Percentiles rank a stretch among this genome's conserved stretches.
phyloP scores from a whole-genome alignment of 257 asterid species.

The Cynanchum wilfordii region DNA sequence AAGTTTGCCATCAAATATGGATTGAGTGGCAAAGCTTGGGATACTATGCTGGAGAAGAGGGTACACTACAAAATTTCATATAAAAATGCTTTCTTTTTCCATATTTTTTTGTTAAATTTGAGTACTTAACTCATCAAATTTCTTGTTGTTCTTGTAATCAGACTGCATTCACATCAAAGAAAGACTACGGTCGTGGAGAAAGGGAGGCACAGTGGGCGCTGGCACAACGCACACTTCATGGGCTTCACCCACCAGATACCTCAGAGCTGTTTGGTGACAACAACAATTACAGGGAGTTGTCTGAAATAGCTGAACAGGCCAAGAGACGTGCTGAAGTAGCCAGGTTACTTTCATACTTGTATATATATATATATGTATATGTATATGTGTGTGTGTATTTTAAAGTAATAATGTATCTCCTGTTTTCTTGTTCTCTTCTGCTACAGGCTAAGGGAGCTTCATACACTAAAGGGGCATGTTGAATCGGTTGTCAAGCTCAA shows the following conservation, averaged over 20 bases:
- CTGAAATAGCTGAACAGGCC: constrained; percentile 59
- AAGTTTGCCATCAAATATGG: constrained; percentile 38
- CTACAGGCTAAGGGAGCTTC: constrained; percentile 46
- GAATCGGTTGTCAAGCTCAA: constrained; percentile 49
- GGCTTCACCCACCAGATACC: constrained; percentile 41
- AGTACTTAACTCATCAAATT: background rate
- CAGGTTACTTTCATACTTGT: constrained; percentile 22
- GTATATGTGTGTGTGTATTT: background rate
- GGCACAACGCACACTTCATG: constrained; percentile 52
- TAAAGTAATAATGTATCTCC: background rate
- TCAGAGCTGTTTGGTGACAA: constrained; percentile 31
- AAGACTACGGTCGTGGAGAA: constrained; percentile 51
- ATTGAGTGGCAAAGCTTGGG: constrained; percentile 47
- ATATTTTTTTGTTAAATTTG: too few relatives aligned
- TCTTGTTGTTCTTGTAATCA: background rate
- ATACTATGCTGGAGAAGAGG: constrained; percentile 38
- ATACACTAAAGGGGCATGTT: constrained; percentile 46
- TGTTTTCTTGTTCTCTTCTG: background rate
- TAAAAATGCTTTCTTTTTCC: background rate
- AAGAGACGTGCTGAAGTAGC: constrained; percentile 59
- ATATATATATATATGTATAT: background rate
- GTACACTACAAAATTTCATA: constrained; percentile 9
- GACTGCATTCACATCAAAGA: constrained; percentile 52
- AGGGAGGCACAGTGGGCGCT: constrained; percentile 61
- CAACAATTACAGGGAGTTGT: constrained; percentile 40